A percentile compares a stretch with the other conserved stretches of the same genome.
Conservation (phyloP, 108 stramenopile species). For the Skeletonema potamos region DNA sequence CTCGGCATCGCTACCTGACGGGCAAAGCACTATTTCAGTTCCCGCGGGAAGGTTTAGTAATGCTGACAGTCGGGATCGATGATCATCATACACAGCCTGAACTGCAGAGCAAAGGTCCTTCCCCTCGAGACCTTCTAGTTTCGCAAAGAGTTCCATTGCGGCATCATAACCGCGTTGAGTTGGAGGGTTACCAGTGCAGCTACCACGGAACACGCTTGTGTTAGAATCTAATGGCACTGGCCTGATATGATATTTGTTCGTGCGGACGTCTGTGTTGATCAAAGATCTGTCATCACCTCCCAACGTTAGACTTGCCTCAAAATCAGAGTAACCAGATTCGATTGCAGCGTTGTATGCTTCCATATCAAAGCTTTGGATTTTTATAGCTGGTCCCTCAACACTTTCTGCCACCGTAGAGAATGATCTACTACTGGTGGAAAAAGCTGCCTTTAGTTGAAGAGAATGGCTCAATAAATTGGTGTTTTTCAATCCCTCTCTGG, state of each 20-base stretch:
- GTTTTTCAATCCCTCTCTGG: slow-evolving; percentile 67
- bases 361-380: neutral
- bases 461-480: slow-evolving; percentile 58
- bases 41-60: slow-evolving; percentile 54
- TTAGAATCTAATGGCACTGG: slow-evolving; percentile 58
- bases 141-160: slow-evolving; percentile 51
- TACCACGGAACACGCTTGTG: slow-evolving; percentile 62
- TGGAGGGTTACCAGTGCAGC: slow-evolving; percentile 73
- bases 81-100: slow-evolving; percentile 48
- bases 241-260: slow-evolving; percentile 50
- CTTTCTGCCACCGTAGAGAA: slow-evolving; percentile 7
- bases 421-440: slow-evolving; percentile 20
- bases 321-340: slow-evolving; percentile 46
- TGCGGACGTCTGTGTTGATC: slow-evolving; percentile 23
- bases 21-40: slow-evolving; percentile 58
- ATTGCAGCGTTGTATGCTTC: slow-evolving; percentile 46
- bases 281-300: slow-evolving; percentile 67
- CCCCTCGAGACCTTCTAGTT: slow-evolving; percentile 16
- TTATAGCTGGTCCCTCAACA: slow-evolving; percentile 4
- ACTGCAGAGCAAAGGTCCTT: slow-evolving; percentile 27
- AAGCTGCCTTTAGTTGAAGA: slow-evolving; percentile 47
- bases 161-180: slow-evolving; percentile 64
- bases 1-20: slow-evolving; percentile 73
- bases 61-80: slow-evolving; percentile 46
- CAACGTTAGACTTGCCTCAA: slow-evolving; percentile 57